phyloP scores from a whole-genome alignment of 306 rosid genomes.

The Lathyrus oleraceus region DNA sequence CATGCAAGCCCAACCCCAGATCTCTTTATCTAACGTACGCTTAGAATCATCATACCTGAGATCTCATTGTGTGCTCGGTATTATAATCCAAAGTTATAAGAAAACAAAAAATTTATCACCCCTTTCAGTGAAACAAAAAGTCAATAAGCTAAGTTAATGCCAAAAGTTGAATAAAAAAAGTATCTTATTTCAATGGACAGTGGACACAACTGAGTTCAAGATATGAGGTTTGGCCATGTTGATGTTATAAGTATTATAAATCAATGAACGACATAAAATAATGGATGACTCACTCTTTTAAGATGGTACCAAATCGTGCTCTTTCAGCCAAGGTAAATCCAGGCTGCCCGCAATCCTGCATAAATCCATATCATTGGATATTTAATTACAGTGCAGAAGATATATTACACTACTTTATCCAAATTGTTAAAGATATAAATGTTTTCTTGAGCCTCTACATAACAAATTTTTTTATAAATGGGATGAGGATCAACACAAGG shows the following conservation, averaged over 20 bases:
- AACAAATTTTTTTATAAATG: neutral
- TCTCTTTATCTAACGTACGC: neutral
- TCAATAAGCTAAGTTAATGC: neutral
- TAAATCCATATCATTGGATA: constrained; percentile 26
- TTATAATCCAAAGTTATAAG: neutral
- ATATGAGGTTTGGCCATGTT: constrained; percentile 6
- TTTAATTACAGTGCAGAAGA: constrained; percentile 12
- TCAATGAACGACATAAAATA: neutral
- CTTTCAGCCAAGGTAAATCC: constrained; percentile 93
- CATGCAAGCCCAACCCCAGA: constrained; percentile 1
- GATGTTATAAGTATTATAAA: constrained; percentile 15
- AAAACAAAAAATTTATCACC: neutral
- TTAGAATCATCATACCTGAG: neutral
- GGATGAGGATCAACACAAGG: too few relatives aligned
- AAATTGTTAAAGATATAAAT: neutral
- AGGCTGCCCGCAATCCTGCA: constrained; percentile 96
- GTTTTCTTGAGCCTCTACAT: constrained; percentile 17
- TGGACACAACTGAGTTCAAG: neutral
- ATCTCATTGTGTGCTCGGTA: neutral
- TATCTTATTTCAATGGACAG: neutral
- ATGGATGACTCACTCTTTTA: constrained; percentile 71
- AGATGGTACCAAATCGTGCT: constrained; percentile 71
- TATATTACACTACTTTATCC: constrained; percentile 5
- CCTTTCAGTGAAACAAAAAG: neutral
- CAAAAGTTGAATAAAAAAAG: neutral